phyloP scores from a whole-genome alignment of 768 basidiomycete genomes.

The Psilocybe cubensis region DNA sequence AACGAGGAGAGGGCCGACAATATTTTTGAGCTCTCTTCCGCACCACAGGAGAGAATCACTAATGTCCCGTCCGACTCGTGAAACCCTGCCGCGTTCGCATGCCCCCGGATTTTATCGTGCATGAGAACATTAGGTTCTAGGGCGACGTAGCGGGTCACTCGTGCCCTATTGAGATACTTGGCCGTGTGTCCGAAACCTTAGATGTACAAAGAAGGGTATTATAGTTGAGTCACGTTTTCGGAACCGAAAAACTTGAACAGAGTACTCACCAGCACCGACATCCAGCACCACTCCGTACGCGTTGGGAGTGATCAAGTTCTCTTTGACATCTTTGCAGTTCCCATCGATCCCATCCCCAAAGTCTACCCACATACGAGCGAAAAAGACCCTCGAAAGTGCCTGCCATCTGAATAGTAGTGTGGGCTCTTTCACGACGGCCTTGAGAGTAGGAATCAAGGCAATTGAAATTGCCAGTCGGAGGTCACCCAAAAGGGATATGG shows the following conservation, averaged over 20 bases:
- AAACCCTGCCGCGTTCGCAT: conserved; percentile 56
- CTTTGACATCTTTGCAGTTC: conserved; percentile 42
- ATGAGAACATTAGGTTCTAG: conserved; percentile 71
- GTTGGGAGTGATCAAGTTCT: conserved; percentile 51
- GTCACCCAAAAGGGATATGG: conserved; percentile 46
- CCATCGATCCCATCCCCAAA: conserved; percentile 55
- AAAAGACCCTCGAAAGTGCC: conserved; percentile 55
- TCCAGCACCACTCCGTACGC: conserved; percentile 69
- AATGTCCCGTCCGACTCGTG: conserved; percentile 54
- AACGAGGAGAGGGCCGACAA: conserved; percentile 34
- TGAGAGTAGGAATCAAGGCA: conserved; percentile 50
- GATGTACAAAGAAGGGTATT: not conserved
- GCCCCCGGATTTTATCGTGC: conserved; percentile 57
- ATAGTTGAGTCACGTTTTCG: not conserved
- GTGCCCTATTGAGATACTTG: conserved; percentile 57
- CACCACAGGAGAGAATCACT: conserved; percentile 63
- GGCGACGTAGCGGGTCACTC: conserved; percentile 69
- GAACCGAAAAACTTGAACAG: not conserved
- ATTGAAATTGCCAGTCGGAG: conserved; percentile 39
- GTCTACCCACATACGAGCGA: conserved; percentile 57
- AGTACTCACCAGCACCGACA: conserved; percentile 62
- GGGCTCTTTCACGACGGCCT: conserved; percentile 42
- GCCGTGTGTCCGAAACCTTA: conserved; percentile 67
- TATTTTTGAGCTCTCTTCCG: conserved; percentile 58
- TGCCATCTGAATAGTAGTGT: conserved; percentile 47